These are phyloP conservation scores for Seminavis robusta DNA, from an alignment of 108 stramenopile species.

Conservation along the genomic window DNA sequence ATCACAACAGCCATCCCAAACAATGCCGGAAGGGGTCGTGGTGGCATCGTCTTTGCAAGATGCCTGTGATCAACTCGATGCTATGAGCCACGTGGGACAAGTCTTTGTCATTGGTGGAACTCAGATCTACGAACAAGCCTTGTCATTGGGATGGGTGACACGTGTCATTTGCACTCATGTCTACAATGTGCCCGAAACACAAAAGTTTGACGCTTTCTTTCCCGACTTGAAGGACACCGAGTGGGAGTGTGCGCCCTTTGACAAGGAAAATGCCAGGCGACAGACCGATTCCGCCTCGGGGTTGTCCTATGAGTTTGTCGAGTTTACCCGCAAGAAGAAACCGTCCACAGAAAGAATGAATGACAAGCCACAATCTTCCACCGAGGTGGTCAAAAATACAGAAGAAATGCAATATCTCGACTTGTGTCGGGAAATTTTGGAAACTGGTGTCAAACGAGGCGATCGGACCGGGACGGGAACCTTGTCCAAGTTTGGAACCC, in stretches of 20 bases:
- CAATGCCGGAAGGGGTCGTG: constrained; percentile 49
- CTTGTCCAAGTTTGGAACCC: constrained; percentile 94
- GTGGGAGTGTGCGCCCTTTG: constrained; percentile 50
- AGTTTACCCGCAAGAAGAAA: constrained; percentile 31
- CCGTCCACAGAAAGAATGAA: constrained; percentile 6
- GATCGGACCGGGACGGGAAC: constrained; percentile 99
- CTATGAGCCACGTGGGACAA: constrained; percentile 43
- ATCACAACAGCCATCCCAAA: not conserved
- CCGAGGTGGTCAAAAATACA: constrained; percentile 39
- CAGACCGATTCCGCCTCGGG: constrained; percentile 39
- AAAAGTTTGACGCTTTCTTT: constrained; percentile 79
- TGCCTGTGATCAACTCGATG: constrained; percentile 61
- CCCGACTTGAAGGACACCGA: constrained; percentile 47
- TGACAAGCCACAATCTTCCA: constrained; percentile 6
- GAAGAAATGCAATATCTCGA: constrained; percentile 96
- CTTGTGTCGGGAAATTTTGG: constrained; percentile 91
- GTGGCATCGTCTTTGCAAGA: constrained; percentile 73
- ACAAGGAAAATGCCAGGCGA: constrained; percentile 11
- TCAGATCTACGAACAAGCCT: constrained; percentile 81
- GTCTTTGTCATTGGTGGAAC: constrained; percentile 96
- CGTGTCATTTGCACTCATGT: constrained; percentile 71
- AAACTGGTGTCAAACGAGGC: constrained; percentile 86
- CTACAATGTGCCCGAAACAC: constrained; percentile 40
- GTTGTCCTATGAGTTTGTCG: constrained; percentile 57
- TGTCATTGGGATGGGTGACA: constrained; percentile 64